Percentiles rank a stretch among this genome's conserved stretches.
phyloP scores from a whole-genome alignment of 2,329 filamentous ascomycete species.

The Elsinoe perseae region DNA sequence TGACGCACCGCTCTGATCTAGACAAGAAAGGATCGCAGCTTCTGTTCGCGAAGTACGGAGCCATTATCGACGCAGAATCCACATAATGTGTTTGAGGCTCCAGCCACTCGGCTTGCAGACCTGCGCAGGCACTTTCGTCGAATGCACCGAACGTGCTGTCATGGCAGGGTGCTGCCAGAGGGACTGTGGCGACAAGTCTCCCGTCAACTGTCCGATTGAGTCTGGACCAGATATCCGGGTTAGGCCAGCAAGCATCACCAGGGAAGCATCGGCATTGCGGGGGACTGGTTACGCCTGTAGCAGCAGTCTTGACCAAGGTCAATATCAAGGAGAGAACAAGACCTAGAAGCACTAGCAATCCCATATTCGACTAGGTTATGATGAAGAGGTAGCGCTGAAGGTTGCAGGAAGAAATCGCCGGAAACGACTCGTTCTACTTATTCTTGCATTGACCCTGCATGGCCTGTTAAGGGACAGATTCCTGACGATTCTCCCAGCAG shows the following conservation, averaged over 20 bases:
- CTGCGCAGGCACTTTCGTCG: slow-evolving; percentile 38
- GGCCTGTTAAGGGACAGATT: too few species aligned
- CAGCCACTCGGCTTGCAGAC: slow-evolving; percentile 39
- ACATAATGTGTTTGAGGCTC: slow-evolving; percentile 35
- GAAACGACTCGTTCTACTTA: too few species aligned
- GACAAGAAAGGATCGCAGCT: slow-evolving; percentile 37
- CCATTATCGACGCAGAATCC: slow-evolving; percentile 27
- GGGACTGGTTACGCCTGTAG: too few species aligned
- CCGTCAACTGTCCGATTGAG: slow-evolving; percentile 49
- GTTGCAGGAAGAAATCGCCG: too few species aligned
- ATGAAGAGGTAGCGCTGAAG: too few species aligned
- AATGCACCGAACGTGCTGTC: slow-evolving; percentile 30
- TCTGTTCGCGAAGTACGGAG: slow-evolving; percentile 33
- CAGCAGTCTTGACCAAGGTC: too few species aligned
- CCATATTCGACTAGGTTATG: too few species aligned
- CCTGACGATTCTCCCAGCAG: too few species aligned
- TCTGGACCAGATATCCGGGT: slow-evolving; percentile 36
- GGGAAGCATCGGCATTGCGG: slow-evolving; percentile 30
- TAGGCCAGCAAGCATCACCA: slow-evolving; percentile 50
- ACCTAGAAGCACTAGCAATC: too few species aligned
- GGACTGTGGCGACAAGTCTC: slow-evolving; percentile 45
- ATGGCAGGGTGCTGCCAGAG: slow-evolving; percentile 44
- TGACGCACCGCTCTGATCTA: slow-evolving; percentile 30
- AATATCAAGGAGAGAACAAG: too few species aligned
- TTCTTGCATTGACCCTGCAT: too few species aligned